Evolutionary conservation across 73 alveolate species (phyloP).

Genomic region (Uronychia binucleata): DNA sequence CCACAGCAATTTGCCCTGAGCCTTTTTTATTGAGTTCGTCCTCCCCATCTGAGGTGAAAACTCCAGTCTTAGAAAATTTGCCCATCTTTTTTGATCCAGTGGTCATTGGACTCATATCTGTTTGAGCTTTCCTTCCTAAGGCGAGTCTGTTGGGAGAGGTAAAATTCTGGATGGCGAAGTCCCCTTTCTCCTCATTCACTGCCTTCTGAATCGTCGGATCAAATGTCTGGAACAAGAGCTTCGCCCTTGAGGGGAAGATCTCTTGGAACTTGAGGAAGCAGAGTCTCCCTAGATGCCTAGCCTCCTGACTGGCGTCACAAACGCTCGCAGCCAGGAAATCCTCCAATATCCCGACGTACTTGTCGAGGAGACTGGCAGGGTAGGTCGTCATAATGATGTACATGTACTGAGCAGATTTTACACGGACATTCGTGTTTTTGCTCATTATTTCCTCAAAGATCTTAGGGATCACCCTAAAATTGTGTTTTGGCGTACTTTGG

Average conservation of each 20-base stretch:
- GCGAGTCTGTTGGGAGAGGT: not conserved
- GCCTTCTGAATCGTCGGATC: constrained; percentile 25
- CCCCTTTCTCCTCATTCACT: constrained; percentile 6
- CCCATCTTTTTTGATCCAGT: not conserved
- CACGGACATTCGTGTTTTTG: constrained; percentile 29
- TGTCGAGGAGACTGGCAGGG: constrained; percentile 1
- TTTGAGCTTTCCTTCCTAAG: not conserved
- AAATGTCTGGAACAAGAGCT: not conserved
- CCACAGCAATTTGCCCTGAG: not conserved
- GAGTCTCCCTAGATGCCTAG: constrained; percentile 22
- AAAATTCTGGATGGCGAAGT: not conserved
- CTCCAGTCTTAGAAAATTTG: not conserved
- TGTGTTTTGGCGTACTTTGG: constrained; percentile 12
- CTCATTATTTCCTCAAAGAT: constrained; percentile 19
- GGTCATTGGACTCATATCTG: not conserved
- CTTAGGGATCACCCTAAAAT: constrained; percentile 26
- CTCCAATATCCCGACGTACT: not conserved
- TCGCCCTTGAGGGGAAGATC: constrained; percentile 24
- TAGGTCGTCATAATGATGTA: constrained; percentile 7
- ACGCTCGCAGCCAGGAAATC: constrained; percentile 8
- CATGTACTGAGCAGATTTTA: constrained; percentile 10
- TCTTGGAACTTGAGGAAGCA: constrained; percentile 1
- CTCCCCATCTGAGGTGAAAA: not conserved
- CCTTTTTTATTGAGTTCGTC: not conserved
- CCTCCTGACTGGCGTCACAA: constrained; percentile 18